phyloP scores from a whole-genome alignment of 345 rosid genomes.

The Eucalyptus erythrocorys region DNA sequence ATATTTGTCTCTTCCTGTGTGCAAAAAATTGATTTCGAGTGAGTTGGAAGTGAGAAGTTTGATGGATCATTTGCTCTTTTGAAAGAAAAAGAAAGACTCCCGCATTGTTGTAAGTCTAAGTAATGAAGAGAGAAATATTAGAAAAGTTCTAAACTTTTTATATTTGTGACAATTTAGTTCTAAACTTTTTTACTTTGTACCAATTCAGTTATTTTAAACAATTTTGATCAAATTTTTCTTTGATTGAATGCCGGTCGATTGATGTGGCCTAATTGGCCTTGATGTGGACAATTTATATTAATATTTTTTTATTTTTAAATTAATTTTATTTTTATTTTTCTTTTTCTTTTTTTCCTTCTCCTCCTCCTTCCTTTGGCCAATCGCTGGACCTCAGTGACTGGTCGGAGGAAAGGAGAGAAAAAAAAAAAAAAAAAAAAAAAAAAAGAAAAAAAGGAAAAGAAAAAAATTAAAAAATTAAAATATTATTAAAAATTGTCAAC shows the following conservation, averaged over 20 bases:
- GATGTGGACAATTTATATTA: no score
- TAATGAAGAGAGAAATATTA: not conserved
- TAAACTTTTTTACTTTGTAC: fast-evolving
- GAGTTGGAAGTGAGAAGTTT: not conserved
- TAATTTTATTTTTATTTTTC: no score
- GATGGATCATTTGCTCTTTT: not conserved
- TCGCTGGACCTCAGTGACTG: fast-evolving
- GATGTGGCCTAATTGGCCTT: fast-evolving
- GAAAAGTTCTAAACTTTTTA: fast-evolving
- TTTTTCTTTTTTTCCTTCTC: no score
- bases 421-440: no score
- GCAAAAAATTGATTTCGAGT: no score
- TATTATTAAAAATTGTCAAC: fast-evolving
- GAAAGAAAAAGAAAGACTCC: not conserved
- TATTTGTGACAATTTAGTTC: fast-evolving
- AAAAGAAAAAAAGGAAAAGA: no score
- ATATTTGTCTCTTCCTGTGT: not conserved
- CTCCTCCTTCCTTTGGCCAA: no score
- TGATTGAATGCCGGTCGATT: fast-evolving
- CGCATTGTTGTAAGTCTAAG: not conserved
- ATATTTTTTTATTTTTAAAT: no score
- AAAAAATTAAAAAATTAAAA: no score
- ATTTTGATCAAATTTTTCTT: fast-evolving
- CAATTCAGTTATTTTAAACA: fast-evolving
- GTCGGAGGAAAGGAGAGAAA: no score